phyloP scores from a whole-genome alignment of 768 basidiomycete genomes.

The Boletus tomentosulus region DNA sequence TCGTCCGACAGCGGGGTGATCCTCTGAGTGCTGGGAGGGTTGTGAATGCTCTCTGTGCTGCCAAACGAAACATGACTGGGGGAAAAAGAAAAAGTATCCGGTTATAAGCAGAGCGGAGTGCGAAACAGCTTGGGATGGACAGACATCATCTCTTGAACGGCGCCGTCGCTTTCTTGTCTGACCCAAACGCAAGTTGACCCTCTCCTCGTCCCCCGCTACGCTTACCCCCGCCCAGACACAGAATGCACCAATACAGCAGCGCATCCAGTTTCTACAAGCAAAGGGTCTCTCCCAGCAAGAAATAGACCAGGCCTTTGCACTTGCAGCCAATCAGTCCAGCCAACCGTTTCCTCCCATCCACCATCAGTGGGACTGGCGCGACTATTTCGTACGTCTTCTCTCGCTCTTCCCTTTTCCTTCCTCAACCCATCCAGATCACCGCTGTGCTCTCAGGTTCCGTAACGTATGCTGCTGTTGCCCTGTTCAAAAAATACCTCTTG shows the following conservation, averaged over 20 bases:
- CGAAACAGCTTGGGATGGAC: conserved; percentile 36
- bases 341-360: conserved; percentile 32
- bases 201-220: background rate
- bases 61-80: conserved; percentile 30
- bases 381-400: conserved; percentile 80
- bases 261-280: conserved; percentile 91
- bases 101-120: conserved; percentile 23
- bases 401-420: conserved; percentile 5
- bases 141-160: conserved; percentile 73
- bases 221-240: conserved; percentile 50
- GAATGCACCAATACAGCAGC: conserved; percentile 74
- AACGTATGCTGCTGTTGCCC: conserved; percentile 70
- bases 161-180: conserved; percentile 82
- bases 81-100: background rate
- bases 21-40: background rate
- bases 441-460: conserved; percentile 85
- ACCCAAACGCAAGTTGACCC: conserved; percentile 59
- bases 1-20: conserved; percentile 13
- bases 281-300: conserved; percentile 84
- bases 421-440: conserved; percentile 64
- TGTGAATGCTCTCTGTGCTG: conserved; percentile 14
- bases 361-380: conserved; percentile 87
- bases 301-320: conserved; percentile 80
- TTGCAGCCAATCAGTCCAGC: conserved; percentile 39
- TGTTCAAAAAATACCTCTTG: conserved; percentile 88